These are phyloP conservation scores for Phytophthora macrochlamydospora DNA, from an alignment of 352 stramenopile genomes.

Conservation along the genomic window DNA sequence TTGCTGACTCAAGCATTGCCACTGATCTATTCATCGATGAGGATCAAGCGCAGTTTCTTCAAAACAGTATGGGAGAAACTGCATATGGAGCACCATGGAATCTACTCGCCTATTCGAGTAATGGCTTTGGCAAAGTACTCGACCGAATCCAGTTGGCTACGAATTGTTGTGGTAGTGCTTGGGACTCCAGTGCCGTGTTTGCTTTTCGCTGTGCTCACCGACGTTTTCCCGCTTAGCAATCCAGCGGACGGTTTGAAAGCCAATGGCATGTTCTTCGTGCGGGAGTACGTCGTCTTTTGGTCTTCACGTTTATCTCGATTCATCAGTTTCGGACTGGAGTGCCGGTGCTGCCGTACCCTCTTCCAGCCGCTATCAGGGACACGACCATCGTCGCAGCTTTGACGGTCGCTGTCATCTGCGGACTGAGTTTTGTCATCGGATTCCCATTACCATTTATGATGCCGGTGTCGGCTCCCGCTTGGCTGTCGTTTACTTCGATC, in stretches of 20 bases:
- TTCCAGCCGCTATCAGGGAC: background rate
- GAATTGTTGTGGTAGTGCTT: slow-evolving; percentile 3
- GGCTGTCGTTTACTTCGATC: slow-evolving; percentile 9
- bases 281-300: slow-evolving; percentile 23
- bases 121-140: slow-evolving; percentile 5
- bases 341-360: slow-evolving; percentile 13
- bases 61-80: slow-evolving; percentile 11
- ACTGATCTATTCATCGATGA: too few species aligned
- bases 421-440: slow-evolving; percentile 3
- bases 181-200: slow-evolving; percentile 16
- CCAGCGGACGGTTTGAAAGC: slow-evolving; percentile 12
- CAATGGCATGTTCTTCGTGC: slow-evolving; percentile 20
- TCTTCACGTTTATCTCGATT: slow-evolving; percentile 18
- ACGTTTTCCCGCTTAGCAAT: slow-evolving; percentile 11
- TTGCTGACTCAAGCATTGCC: too few species aligned
- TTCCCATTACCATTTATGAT: slow-evolving; percentile 19
- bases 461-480: slow-evolving; percentile 2
- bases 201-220: slow-evolving; percentile 9
- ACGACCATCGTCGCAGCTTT: background rate
- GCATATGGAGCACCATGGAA: slow-evolving; percentile 26
- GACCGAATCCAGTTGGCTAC: background rate
- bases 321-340: slow-evolving; percentile 21
- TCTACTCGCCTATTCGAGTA: slow-evolving; percentile 18
- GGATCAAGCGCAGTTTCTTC: too few species aligned
- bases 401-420: slow-evolving; percentile 7